Percentiles rank a stretch among this genome's conserved stretches.
phyloP scores from a whole-genome alignment of 805 yeast genomes.

The Metschnikowia drakensbergensis region DNA sequence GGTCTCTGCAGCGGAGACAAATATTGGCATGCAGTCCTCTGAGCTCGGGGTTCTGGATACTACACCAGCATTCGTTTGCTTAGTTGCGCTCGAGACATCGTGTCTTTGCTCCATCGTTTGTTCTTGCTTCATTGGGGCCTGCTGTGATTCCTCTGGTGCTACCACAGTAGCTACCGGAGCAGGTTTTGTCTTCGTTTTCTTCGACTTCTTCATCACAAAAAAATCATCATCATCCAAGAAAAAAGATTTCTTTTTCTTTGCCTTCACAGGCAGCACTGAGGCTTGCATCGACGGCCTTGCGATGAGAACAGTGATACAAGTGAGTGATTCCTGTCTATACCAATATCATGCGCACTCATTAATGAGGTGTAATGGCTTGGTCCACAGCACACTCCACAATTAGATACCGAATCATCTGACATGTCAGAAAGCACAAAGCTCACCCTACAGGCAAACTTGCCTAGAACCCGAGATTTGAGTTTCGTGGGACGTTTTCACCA shows the following conservation, averaged over 20 bases:
- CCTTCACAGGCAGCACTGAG: constrained; percentile 2
- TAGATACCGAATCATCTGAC: constrained; percentile 2
- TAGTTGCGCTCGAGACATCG: too few species aligned
- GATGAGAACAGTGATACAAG: neutral
- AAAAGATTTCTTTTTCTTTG: constrained; percentile 12
- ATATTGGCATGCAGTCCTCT: neutral
- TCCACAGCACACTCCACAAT: neutral
- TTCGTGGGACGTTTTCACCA: constrained; percentile 28
- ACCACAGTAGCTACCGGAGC: neutral
- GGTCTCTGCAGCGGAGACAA: constrained; percentile 10
- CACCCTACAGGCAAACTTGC: constrained; percentile 14
- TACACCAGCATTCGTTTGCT: neutral
- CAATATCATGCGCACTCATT: neutral
- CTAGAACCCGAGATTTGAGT: constrained; percentile 17
- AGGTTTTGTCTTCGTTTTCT: constrained; percentile 9
- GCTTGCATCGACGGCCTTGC: constrained; percentile 1
- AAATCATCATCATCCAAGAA: constrained; percentile 27
- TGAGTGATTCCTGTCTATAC: neutral
- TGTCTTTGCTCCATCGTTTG: neutral
- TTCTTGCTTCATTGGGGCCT: too few species aligned
- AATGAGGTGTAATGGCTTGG: neutral
- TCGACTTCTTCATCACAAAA: constrained; percentile 23
- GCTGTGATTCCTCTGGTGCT: neutral
- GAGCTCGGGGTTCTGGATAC: neutral
- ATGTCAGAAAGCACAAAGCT: constrained; percentile 13